Evolutionary conservation across 2,329 filamentous ascomycete species (phyloP), one percentile per base, ranked within the genome.

Genomic region (Lasiodiplodia gonubiensis): DNA sequence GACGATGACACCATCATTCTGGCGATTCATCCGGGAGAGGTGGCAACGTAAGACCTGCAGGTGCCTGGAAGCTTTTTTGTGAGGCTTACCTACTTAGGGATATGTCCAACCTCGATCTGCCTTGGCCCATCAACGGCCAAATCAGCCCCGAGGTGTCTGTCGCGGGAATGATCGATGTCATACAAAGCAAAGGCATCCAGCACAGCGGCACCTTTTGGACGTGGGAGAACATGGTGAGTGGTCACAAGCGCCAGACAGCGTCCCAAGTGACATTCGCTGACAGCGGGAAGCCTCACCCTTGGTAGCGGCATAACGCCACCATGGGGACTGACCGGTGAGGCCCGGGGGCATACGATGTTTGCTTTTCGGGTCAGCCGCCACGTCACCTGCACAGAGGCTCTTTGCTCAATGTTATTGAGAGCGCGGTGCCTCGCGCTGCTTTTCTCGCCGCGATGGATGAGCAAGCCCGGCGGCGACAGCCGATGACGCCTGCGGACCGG

Each of bases 1-100:
- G 80, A 81, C 37, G 80, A 80, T 59, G 74, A 80, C 54, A 85
- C 84, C 0, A 80, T 83, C 21, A 78, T 88, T 6, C 71, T 88
- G 42, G 85, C 85, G 6, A 79, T 88, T 74, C 86, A 88, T 76
- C 86, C 86, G 0, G 86, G 86, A 7, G 86, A 88, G 72, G 86
- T 88, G 0, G 77, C 79, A 49, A 88, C 84, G 73, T 83, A 70
- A 73, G 78, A 70, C 4, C 37, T 14, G 60, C 52, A 35, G 25
- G 51, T 18, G 14, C 39, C 54, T 27, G 23, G 64, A 49, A 37
- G 18, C 14, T 25, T 4, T 7, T 2, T 27, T 37, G 21, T 27
- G 21, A 39, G 65, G 16, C 48, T 27, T 46, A 30, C 33, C 49
- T 18, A 11, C 48, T 10, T 69, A 83, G 81, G 1, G 85, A 86